Evolutionary conservation across 371 early-diverging fungal species (phyloP).

Genomic region (Mortierella sp.): DNA sequence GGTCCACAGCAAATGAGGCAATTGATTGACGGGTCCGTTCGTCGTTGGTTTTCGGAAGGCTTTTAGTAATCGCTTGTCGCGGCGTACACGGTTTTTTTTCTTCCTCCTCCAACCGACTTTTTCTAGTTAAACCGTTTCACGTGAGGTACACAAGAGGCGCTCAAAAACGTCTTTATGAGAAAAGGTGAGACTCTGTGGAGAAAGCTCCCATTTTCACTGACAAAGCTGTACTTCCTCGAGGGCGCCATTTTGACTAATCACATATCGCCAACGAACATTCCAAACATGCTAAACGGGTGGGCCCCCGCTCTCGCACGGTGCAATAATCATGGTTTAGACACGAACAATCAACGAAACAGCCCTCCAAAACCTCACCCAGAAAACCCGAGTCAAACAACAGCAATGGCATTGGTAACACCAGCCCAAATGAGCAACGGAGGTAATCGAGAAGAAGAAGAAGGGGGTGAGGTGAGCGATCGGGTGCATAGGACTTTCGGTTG

Average conservation of each 20-base stretch:
- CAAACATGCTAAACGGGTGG: slow-evolving; percentile 3
- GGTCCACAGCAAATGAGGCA: too few relatives aligned
- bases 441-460: too few relatives aligned
- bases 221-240: too few relatives aligned
- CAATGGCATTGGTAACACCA: background rate
- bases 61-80: too few relatives aligned
- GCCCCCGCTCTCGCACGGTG: slow-evolving; percentile 19
- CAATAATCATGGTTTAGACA: slow-evolving; percentile 5
- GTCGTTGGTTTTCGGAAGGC: too few relatives aligned
- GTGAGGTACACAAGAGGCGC: background rate
- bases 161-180: too few relatives aligned
- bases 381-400: background rate
- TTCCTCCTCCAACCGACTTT: background rate
- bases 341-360: background rate
- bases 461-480: too few relatives aligned
- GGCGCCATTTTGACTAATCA: slow-evolving; percentile 15
- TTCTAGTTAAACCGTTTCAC: background rate
- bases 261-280: background rate
- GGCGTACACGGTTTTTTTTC: background rate
- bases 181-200: background rate
- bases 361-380: too few relatives aligned
- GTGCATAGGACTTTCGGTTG: background rate
- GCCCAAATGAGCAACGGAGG: too few relatives aligned
- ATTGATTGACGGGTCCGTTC: too few relatives aligned
- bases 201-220: background rate